Conservation (phyloP, 1,284 basidiomycete genomes). For the Naganishia cerealis region DNA sequence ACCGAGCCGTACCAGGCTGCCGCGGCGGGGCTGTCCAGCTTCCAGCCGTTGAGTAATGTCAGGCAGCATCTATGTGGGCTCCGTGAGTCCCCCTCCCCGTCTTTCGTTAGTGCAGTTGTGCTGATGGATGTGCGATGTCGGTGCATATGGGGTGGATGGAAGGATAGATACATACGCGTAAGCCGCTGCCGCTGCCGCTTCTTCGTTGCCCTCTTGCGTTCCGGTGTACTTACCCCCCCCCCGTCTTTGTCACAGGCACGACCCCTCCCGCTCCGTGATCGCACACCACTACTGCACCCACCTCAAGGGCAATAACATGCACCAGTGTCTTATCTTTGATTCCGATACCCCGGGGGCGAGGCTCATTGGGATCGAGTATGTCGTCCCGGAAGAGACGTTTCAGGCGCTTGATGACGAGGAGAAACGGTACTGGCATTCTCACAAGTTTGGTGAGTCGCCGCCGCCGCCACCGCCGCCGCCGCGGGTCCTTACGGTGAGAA, state of each 20-base stretch:
- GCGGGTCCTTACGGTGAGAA: background rate
- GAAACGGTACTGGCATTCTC: conserved; percentile 47
- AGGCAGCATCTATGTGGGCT: conserved; percentile 60
- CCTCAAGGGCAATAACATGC: conserved; percentile 42
- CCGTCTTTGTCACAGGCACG: conserved; percentile 44
- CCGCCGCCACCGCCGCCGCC: no score
- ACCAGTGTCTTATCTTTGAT: conserved; percentile 54
- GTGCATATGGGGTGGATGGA: background rate
- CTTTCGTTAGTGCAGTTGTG: background rate
- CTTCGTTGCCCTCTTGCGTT: background rate
- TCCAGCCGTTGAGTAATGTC: conserved; percentile 57
- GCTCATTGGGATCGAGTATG: conserved; percentile 54
- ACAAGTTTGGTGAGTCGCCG: conserved; percentile 48
- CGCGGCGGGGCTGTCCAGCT: conserved; percentile 53
- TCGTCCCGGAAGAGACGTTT: conserved; percentile 51
- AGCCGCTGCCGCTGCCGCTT: conserved; percentile 28
- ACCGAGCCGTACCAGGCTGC: conserved; percentile 48
- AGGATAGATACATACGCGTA: conserved; percentile 48
- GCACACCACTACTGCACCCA: conserved; percentile 58
- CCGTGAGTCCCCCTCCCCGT: conserved; percentile 36
- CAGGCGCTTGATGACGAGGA: conserved; percentile 38
- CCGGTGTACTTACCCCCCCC: background rate
- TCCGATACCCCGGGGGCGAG: conserved; percentile 48
- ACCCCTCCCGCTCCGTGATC: conserved; percentile 54
- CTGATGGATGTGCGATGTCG: background rate